Base-by-base conservation (phyloP, 108 stramenopile genomes). In the Heterococcus sp. region DNA sequence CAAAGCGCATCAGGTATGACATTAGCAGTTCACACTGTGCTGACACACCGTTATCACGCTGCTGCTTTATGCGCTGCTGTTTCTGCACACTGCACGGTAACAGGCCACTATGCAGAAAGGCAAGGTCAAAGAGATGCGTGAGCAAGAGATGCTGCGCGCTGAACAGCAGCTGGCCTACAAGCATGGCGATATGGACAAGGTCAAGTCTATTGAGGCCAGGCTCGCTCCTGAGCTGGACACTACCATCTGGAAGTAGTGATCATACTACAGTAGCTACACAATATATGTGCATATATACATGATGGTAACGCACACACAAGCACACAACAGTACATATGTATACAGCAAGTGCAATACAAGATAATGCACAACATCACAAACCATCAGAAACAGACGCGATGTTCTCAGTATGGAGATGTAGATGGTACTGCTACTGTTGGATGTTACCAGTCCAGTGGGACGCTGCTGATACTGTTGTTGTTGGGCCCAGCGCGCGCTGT, bases 131-230 rank as follows among this genome's bases (percentile, higher is more conserved):
- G 78, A 72, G 27, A 79, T 86, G 82, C 75, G 73, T 46, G 38
- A 37, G 36, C 83, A 84, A 35, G 80, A 84, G n/a, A 37, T 82
- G 32, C 75, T 86, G 35, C 37, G 72, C 27, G 68, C 74, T 32
- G 71, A 87, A 46, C 75, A 84, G 85, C 85, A 87, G 82, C 70
- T 31, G 32, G 87, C 87, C 65, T 85, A 87, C 68, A 81, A 76
- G 35, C 85, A 83, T 21, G 87, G 86, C 2, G 86, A 87, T 75
- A 82, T 75, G 76, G 81, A 35, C 1, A 87, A 64, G 36, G 84
- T 87, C 29, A 73, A 80, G 37, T 39, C 81, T 2, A 75, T 87
- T 36, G 85, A 87, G 75, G 68, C 75, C 31, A 66, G 80, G 33
- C 82, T 87, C 29, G 85, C 80, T 37, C 86, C 86, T 32, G 86